Conservation (phyloP, 1,139 yeast species). For the Geotrichum reessii region DNA sequence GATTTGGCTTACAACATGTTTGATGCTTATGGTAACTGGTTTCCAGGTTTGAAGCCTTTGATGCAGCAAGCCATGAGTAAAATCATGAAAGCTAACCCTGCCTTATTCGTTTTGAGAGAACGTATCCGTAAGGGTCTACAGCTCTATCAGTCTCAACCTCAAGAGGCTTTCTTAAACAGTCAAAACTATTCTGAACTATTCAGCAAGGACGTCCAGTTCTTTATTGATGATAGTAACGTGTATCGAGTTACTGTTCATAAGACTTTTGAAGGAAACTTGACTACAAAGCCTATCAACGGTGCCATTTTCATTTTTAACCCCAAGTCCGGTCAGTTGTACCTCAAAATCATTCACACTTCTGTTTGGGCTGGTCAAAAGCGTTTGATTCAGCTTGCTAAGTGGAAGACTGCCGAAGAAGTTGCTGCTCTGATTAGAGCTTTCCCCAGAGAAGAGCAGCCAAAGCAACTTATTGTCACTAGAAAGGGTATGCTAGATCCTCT, state of each 20-base stretch:
- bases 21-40: slow-evolving; percentile 97
- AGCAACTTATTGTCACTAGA: slow-evolving; percentile 82
- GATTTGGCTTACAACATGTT: slow-evolving; percentile 95
- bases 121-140: slow-evolving; percentile 92
- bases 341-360: slow-evolving; percentile 86
- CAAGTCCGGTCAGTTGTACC: slow-evolving; percentile 64
- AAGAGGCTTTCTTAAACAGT: slow-evolving; percentile 84
- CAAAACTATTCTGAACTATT: slow-evolving; percentile 86
- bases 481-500: slow-evolving; percentile 91
- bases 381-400: slow-evolving; percentile 86
- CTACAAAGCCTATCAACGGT: slow-evolving; percentile 92
- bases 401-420: slow-evolving; percentile 98
- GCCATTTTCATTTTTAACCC: slow-evolving; percentile 88
- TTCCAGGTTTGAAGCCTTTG: slow-evolving; percentile 86
- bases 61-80: slow-evolving; percentile 90
- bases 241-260: slow-evolving; percentile 90
- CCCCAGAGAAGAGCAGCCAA: slow-evolving; percentile 92
- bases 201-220: slow-evolving; percentile 73
- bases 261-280: slow-evolving; percentile 87
- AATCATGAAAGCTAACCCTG: slow-evolving; percentile 93
- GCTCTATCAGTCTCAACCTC: slow-evolving; percentile 88
- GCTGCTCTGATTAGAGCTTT: slow-evolving; percentile 84
- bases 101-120: slow-evolving; percentile 84
- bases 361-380: slow-evolving; percentile 98
- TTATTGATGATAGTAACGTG: slow-evolving; percentile 89